Percentiles rank a stretch among this genome's conserved stretches.
Conservation (phyloP, 2,329 filamentous ascomycete species). For the Ophiostoma pallidulum region DNA sequence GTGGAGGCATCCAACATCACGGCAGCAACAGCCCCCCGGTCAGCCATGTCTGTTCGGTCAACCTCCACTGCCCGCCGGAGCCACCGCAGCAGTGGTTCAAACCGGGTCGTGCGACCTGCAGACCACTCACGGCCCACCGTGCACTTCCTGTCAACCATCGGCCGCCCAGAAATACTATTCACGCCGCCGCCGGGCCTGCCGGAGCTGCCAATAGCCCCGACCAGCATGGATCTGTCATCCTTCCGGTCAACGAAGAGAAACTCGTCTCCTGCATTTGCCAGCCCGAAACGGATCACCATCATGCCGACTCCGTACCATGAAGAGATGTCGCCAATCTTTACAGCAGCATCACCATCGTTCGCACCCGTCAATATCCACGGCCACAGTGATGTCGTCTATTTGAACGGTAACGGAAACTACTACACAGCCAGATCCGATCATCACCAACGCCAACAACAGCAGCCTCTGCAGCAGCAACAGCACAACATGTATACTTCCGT, state of each 20-base stretch:
- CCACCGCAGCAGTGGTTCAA: too few species aligned
- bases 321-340: too few species aligned
- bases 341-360: too few species aligned
- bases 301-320: too few species aligned
- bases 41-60: background rate
- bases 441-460: too few species aligned
- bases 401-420: too few species aligned
- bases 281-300: too few species aligned
- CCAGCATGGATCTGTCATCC: background rate
- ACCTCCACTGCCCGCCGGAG: background rate
- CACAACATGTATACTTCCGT: background rate
- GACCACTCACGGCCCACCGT: slow-evolving; percentile 2
- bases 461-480: background rate
- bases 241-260: background rate
- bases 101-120: slow-evolving; percentile 1
- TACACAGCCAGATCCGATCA: too few species aligned
- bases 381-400: too few species aligned
- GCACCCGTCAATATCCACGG: too few species aligned
- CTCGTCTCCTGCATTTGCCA: background rate
- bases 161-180: background rate
- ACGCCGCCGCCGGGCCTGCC: background rate
- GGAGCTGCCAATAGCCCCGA: background rate
- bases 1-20: background rate
- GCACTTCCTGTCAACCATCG: background rate
- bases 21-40: background rate